Evolutionary conservation across 73 alveolate genomes (phyloP), one percentile per base, ranked within the genome.

Genomic region (Paramecium tetraurelia): DNA sequence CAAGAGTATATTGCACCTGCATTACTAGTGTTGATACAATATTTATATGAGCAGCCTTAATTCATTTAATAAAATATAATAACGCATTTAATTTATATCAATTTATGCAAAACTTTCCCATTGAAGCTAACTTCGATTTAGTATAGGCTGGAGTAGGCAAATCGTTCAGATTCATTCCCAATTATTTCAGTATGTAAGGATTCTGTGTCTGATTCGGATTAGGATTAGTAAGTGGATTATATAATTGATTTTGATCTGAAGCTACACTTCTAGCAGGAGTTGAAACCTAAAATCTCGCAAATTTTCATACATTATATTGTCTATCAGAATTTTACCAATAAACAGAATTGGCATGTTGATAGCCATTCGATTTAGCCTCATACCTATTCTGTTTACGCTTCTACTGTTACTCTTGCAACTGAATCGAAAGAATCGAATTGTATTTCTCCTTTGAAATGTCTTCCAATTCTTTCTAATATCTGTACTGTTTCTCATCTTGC

Each of bases 61-160:
- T 63, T 63, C 84, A 63, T 63, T 63, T 63, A 31, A 63, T 63
- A 63, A 63, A 31, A 31, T 63, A 63, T 29, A 63, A 63, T 63
- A 63, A 63, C 84, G 84, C 84, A 63, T 63, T 20, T 63, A 63
- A 63, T 63, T 27, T 63, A 63, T 27, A 31, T 63, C 84, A 63
- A 63, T 63, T 63, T 14, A 63, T 33, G 46, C 84, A 31, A 33
- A 27, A 63, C 46, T 33, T 63, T 31, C 84, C 84, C 84, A 63
- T 33, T 27, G 84, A 63, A 63, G 84, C 84, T 33, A 63, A 63
- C 46, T 33, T 27, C 1, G 44, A 22, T 27, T 33, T 27, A 63
- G 84, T 63, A 63, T 63, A 63, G 3, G 16, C 84, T 12, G 84
- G 84, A 33, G 84, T 31, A 33, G 84, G 84, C 20, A 63, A 12